A percentile compares a stretch with the other conserved stretches of the same genome.
Evolutionary conservation across 148 eudicot genomes (phyloP).

Genomic region (Camellia granthamiana): DNA sequence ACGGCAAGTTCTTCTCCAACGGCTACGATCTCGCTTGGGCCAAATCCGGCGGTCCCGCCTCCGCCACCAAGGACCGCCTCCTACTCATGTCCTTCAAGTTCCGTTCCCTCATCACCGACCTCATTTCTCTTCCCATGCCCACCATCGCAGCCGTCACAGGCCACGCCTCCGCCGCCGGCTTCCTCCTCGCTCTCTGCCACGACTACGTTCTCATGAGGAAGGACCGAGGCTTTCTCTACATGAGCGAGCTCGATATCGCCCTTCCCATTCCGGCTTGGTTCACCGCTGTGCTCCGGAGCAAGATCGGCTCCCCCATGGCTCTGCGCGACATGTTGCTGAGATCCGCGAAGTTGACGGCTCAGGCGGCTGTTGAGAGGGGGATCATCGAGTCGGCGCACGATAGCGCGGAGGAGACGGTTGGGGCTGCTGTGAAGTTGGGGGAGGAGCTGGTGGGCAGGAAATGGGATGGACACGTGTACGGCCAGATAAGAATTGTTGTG

Average conservation of each 20-base stretch:
- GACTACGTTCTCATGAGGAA: conserved; percentile 52
- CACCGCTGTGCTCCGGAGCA: conserved; percentile 18
- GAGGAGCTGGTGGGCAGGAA: conserved; percentile 32
- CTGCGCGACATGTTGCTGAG: conserved; percentile 32
- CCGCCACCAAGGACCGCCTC: conserved; percentile 16
- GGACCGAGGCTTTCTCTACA: conserved; percentile 53
- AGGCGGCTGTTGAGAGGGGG: conserved; percentile 39
- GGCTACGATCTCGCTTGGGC: conserved; percentile 53
- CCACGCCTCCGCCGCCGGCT: conserved; percentile 59
- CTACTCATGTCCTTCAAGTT: conserved; percentile 32
- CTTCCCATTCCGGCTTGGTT: conserved; percentile 37
- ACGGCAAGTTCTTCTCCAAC: conserved; percentile 68
- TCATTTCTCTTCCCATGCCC: conserved; percentile 53
- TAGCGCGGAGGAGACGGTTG: conserved; percentile 38
- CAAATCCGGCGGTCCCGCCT: conserved; percentile 8
- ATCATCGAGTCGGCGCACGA: conserved; percentile 39
- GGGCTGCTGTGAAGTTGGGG: conserved; percentile 48
- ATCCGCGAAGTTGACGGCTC: conserved; percentile 47
- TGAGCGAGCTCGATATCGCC: conserved; percentile 56
- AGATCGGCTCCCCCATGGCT: conserved; percentile 29
- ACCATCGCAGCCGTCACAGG: conserved; percentile 66
- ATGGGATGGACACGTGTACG: conserved; percentile 58
- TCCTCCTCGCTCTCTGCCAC: conserved; percentile 42
- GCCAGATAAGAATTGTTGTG: conserved; percentile 31
- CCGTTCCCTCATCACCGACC: conserved; percentile 34